Conservation (phyloP, 768 basidiomycete genomes). For the Leccinum disarticulatum region DNA sequence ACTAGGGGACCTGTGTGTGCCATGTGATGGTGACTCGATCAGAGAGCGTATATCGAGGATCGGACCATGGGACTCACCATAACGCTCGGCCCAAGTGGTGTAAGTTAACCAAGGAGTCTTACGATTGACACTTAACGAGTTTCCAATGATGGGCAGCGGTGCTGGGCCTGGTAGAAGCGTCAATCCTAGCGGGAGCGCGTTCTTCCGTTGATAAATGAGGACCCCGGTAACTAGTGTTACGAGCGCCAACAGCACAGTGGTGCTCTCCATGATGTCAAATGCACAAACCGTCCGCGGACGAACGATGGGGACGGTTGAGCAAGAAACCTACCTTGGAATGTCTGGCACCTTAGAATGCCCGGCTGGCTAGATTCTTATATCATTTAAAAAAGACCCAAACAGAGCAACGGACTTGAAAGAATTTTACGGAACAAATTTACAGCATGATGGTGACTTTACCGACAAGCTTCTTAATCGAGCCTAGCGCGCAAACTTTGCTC, state of each 20-base stretch:
- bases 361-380: background rate
- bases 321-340: background rate
- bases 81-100: slow-evolving; percentile 9
- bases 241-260: background rate
- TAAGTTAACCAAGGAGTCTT: slow-evolving; percentile 14
- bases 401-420: background rate
- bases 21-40: background rate
- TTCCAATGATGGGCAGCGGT: slow-evolving; percentile 15
- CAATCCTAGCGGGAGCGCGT: background rate
- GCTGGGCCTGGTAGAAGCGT: slow-evolving; percentile 15
- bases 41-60: background rate
- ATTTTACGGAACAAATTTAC: background rate
- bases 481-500: too few species aligned
- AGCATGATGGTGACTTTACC: background rate
- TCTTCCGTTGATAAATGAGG: background rate
- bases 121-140: slow-evolving; percentile 4
- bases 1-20: background rate
- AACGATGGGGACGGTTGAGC: background rate
- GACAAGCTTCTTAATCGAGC: background rate
- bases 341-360: background rate
- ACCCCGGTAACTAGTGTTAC: background rate
- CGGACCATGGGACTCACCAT: slow-evolving; percentile 6
- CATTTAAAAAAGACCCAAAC: background rate
- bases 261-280: background rate
- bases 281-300: background rate